Evolutionary conservation across 108 stramenopile genomes (phyloP), one percentile per base, ranked within the genome.

Genomic region (Pseudonitzschia multistriata): DNA sequence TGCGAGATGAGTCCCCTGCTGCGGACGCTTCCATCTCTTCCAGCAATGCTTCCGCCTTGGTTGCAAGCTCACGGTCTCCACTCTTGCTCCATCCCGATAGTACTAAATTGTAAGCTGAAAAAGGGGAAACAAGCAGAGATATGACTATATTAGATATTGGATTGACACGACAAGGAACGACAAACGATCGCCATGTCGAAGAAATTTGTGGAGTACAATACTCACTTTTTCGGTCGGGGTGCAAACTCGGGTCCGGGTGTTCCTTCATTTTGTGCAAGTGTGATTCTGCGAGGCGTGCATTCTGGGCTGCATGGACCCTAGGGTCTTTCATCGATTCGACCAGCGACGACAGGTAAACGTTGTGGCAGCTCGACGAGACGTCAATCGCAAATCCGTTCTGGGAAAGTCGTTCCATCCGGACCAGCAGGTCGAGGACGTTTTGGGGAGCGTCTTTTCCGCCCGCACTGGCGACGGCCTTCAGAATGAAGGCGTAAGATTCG

Each of bases 61-160:
- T 53, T 4, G 63, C 69, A 30, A 65, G 30, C 5, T 66, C 53
- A 25, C 22, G 28, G 15, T 53, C 49, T 25, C 66, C 62, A 33
- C 65, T 64, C 28, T 65, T 70, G 37, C 68, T 70, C 76, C 76
- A 76, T 37, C 54, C 62, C 2, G 59, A 17, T 30, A 76, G 50
- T 8, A 70, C 76, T 48, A 63, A 24, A 34, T 76, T 69, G 11
- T 47, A 71, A 27, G 61, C 57, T 59, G n/a, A n/a, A 30, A 34
- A 35, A 13, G 57, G 19, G 31, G 21, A 59, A 15, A 34, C 50
- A 52, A 52, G 24, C 2, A 25, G 15, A 11, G 15, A 52, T 24
- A 52, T 49, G 8, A 24, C 19, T 24, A 52, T 11, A 24, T 2
- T 45, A 17, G 8, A 13, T 4, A 45, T 45, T 45, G 15, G 8